Conservation (phyloP, 208 protist species). For the Wallacemonas sp. region DNA sequence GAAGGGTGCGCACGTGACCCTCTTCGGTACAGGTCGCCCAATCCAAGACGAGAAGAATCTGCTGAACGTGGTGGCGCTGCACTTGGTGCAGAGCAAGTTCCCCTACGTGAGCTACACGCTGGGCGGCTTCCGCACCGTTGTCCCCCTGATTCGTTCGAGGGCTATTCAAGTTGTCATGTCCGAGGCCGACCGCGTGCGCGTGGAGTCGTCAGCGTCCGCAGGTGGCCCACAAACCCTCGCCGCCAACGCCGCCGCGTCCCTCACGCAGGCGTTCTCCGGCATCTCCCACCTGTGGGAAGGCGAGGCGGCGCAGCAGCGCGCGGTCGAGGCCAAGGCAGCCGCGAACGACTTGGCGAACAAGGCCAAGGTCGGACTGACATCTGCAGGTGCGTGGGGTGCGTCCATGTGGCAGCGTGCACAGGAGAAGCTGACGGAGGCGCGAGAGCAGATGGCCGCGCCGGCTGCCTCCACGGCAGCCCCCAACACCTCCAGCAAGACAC, state of each 20-base stretch:
- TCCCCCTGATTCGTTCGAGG: slow-evolving; percentile 65
- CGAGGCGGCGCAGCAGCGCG: slow-evolving; percentile 18
- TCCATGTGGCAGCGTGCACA: slow-evolving; percentile 52
- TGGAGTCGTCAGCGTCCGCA: not conserved
- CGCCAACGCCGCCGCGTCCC: slow-evolving; percentile 7
- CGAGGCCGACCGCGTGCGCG: slow-evolving; percentile 12
- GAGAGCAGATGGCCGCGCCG: slow-evolving; percentile 15
- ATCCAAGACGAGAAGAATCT: slow-evolving; percentile 88
- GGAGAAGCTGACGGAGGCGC: slow-evolving; percentile 39
- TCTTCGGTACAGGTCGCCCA: slow-evolving; percentile 79
- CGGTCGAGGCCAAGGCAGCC: slow-evolving; percentile 37
- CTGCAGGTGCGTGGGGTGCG: slow-evolving; percentile 70
- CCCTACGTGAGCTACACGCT: slow-evolving; percentile 73
- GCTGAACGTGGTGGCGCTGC: slow-evolving; percentile 81
- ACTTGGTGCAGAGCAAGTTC: slow-evolving; percentile 69
- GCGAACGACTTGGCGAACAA: slow-evolving; percentile 53
- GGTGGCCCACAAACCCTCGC: not conserved
- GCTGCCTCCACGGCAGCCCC: not conserved
- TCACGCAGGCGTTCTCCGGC: slow-evolving; percentile 27
- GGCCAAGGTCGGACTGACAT: slow-evolving; percentile 46
- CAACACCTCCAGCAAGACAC: not conserved
- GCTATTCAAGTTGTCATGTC: slow-evolving; percentile 31
- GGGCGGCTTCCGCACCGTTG: slow-evolving; percentile 72
- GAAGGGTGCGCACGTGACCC: slow-evolving; percentile 58
- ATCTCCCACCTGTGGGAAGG: slow-evolving; percentile 24